phyloP scores from a whole-genome alignment of 1,284 basidiomycete species.

The Ustilago nuda region DNA sequence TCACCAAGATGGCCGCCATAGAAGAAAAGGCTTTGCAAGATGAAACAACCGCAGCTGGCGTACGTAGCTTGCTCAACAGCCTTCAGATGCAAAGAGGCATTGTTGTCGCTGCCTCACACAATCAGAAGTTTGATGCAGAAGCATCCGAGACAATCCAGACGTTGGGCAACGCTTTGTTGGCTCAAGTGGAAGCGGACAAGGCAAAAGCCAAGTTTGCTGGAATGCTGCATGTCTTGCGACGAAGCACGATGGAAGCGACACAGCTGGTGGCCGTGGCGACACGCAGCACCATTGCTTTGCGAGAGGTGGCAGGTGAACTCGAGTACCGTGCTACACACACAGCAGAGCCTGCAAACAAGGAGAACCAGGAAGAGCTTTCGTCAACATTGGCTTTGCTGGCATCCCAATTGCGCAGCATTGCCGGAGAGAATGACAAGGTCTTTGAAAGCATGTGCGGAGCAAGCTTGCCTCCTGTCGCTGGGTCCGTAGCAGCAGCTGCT shows the following conservation, averaged over 20 bases:
- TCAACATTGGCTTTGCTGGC: slow-evolving; percentile 69
- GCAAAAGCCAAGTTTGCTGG: slow-evolving; percentile 79
- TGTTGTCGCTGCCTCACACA: slow-evolving; percentile 81
- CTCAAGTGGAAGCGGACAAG: slow-evolving; percentile 80
- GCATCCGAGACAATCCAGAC: slow-evolving; percentile 79
- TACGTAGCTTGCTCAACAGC: slow-evolving; percentile 80
- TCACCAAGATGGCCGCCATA: slow-evolving; percentile 77
- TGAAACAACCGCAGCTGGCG: slow-evolving; percentile 75
- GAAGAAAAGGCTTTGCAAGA: slow-evolving; percentile 79
- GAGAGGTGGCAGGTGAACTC: slow-evolving; percentile 76
- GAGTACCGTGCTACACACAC: slow-evolving; percentile 71
- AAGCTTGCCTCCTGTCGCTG: slow-evolving; percentile 71
- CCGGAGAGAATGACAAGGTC: slow-evolving; percentile 74
- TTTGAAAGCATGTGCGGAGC: slow-evolving; percentile 74
- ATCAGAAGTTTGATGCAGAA: slow-evolving; percentile 81
- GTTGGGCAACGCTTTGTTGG: slow-evolving; percentile 77
- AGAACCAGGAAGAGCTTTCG: slow-evolving; percentile 72
- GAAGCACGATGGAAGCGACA: slow-evolving; percentile 79
- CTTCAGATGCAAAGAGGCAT: slow-evolving; percentile 84
- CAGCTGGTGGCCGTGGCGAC: slow-evolving; percentile 82
- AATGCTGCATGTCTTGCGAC: slow-evolving; percentile 76
- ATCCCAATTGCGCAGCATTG: slow-evolving; percentile 46
- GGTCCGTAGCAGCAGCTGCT: neutral
- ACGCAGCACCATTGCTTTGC: slow-evolving; percentile 79
- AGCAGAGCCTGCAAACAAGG: slow-evolving; percentile 69